Evolutionary conservation across 768 basidiomycete species (phyloP).

Genomic region (Lyophyllum decastes): DNA sequence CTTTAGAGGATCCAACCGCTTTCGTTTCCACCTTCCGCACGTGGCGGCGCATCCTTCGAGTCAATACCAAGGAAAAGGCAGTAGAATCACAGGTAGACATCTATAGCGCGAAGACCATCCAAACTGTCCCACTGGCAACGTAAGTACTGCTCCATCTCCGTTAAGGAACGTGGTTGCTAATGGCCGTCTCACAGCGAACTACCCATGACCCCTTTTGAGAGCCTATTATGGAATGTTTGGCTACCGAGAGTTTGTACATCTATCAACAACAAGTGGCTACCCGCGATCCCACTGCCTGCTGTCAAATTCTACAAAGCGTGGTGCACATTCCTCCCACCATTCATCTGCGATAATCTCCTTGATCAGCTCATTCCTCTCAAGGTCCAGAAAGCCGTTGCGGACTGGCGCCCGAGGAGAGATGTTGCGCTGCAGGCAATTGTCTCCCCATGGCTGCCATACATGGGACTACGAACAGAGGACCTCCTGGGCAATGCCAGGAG

Average conservation of each 20-base stretch:
- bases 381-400: slow-evolving; percentile 76
- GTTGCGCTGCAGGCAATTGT: slow-evolving; percentile 77
- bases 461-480: slow-evolving; percentile 80
- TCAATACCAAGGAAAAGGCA: slow-evolving; percentile 48
- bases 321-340: slow-evolving; percentile 84
- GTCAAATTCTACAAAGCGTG: slow-evolving; percentile 87
- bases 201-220: slow-evolving; percentile 95
- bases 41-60: slow-evolving; percentile 71
- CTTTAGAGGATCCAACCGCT: slow-evolving; percentile 71
- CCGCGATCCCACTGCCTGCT: slow-evolving; percentile 70
- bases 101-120: slow-evolving; percentile 49
- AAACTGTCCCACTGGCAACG: slow-evolving; percentile 32
- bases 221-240: slow-evolving; percentile 93
- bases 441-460: slow-evolving; percentile 94
- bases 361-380: slow-evolving; percentile 97
- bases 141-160: slow-evolving; percentile 25
- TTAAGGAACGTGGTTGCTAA: slow-evolving; percentile 2
- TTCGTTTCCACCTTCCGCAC: slow-evolving; percentile 66
- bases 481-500: slow-evolving; percentile 86
- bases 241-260: slow-evolving; percentile 90
- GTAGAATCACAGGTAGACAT: slow-evolving; percentile 51
- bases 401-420: slow-evolving; percentile 74
- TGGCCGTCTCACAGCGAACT: slow-evolving; percentile 40
- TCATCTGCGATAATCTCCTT: slow-evolving; percentile 92
- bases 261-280: slow-evolving; percentile 94